Conservation (phyloP, 768 basidiomycete genomes). For the Leccinum aurantiacum region DNA sequence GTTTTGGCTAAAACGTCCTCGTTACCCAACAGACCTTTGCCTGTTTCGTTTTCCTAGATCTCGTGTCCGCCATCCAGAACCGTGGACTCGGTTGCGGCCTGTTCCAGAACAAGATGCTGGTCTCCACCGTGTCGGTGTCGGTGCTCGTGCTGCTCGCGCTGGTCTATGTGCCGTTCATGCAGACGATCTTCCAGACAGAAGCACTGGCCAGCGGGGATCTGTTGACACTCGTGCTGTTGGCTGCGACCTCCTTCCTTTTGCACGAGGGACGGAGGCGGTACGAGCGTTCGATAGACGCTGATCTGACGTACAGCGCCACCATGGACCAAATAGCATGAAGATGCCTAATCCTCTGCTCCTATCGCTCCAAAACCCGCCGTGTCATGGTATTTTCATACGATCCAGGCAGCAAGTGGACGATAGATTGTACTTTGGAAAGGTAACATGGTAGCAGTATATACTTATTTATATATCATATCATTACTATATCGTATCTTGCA, state of each 20-base stretch:
- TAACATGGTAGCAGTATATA: not conserved
- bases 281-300: conserved; percentile 62
- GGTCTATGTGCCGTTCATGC: conserved; percentile 90
- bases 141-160: conserved; percentile 81
- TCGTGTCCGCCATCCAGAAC: conserved; percentile 93
- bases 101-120: conserved; percentile 84
- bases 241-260: conserved; percentile 57
- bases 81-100: conserved; percentile 87
- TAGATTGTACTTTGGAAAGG: not conserved
- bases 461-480: not conserved
- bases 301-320: conserved; percentile 47
- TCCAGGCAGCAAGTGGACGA: not conserved
- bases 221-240: conserved; percentile 65
- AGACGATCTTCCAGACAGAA: conserved; percentile 91
- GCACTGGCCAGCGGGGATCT: conserved; percentile 71
- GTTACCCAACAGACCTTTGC: conserved; percentile 71
- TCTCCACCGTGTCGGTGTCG: conserved; percentile 85
- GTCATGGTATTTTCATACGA: not conserved
- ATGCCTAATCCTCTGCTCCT: not conserved
- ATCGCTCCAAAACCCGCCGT: not conserved
- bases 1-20: not conserved
- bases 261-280: conserved; percentile 81
- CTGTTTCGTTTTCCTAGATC: conserved; percentile 94
- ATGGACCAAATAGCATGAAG: conserved; percentile 65
- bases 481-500: conserved; percentile 1